Evolutionary conservation across 2,329 filamentous ascomycete species (phyloP).

Genomic region (Sporothrix dimorphospora): DNA sequence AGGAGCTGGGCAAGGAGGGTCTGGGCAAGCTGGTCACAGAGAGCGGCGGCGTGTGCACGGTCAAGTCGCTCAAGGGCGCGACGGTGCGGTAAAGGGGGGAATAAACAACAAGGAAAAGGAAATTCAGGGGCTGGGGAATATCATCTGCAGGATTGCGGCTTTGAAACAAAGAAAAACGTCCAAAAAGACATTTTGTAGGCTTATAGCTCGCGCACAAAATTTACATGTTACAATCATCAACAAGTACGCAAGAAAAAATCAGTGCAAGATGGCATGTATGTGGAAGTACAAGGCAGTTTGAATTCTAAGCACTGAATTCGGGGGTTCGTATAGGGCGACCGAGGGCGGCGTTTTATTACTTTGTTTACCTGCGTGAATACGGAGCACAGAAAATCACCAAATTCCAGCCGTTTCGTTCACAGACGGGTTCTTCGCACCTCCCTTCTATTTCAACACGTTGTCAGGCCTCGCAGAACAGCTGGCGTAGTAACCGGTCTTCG

Average conservation of each 20-base stretch:
- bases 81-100: slow-evolving; percentile 69
- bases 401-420: too few relatives aligned
- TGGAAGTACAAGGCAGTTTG: too few relatives aligned
- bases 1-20: slow-evolving; percentile 73
- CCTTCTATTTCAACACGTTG: too few relatives aligned
- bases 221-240: not conserved
- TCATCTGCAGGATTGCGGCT: not conserved
- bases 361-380: too few relatives aligned
- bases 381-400: too few relatives aligned
- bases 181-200: not conserved
- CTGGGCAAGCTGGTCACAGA: slow-evolving; percentile 73
- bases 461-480: too few relatives aligned
- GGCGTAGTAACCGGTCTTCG: too few relatives aligned
- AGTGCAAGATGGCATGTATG: too few relatives aligned
- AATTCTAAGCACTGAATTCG: too few relatives aligned
- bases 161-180: not conserved
- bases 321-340: too few relatives aligned
- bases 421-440: too few relatives aligned
- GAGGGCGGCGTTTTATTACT: too few relatives aligned
- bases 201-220: not conserved
- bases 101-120: not conserved
- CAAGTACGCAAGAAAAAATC: not conserved
- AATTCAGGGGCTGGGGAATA: not conserved
- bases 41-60: slow-evolving; percentile 78
- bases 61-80: slow-evolving; percentile 78